These are phyloP conservation scores for Trametes versicolor DNA, from an alignment of 1,284 basidiomycete species.

Conservation along the genomic window DNA sequence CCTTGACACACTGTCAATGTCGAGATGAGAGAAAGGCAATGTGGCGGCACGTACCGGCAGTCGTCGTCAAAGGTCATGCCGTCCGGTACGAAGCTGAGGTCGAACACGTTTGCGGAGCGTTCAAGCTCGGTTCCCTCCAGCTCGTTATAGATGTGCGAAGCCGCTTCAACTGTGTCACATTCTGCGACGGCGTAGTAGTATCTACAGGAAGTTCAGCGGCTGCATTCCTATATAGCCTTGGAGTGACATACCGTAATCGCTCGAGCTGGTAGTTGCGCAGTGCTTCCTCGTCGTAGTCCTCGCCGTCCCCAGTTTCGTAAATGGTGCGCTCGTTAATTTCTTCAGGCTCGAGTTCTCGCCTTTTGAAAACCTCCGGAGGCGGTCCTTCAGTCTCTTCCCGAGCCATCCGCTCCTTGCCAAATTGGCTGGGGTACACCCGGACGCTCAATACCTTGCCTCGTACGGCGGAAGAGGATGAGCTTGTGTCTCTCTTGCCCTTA, in stretches of 20 bases:
- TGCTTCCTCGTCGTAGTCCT: slow-evolving; percentile 89
- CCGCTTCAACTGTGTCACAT: slow-evolving; percentile 84
- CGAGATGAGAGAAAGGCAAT: neutral
- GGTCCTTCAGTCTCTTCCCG: slow-evolving; percentile 93
- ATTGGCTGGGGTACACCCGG: slow-evolving; percentile 91
- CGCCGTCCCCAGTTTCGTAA: slow-evolving; percentile 72
- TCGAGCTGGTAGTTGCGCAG: slow-evolving; percentile 95
- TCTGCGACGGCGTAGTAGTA: slow-evolving; percentile 98
- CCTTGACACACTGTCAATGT: slow-evolving; percentile 51
- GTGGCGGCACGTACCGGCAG: slow-evolving; percentile 60
- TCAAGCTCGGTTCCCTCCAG: slow-evolving; percentile 97
- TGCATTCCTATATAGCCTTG: slow-evolving; percentile 14
- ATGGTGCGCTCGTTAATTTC: slow-evolving; percentile 74
- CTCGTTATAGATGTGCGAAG: slow-evolving; percentile 86
- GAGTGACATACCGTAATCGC: slow-evolving; percentile 76
- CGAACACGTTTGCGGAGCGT: slow-evolving; percentile 96
- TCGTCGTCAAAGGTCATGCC: slow-evolving; percentile 92
- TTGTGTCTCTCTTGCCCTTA: slow-evolving; percentile 37
- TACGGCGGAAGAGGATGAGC: slow-evolving; percentile 43
- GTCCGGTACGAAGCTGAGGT: slow-evolving; percentile 94
- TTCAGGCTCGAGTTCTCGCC: slow-evolving; percentile 50
- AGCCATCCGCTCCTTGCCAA: slow-evolving; percentile 91
- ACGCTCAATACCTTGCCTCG: slow-evolving; percentile 80
- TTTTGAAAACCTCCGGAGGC: slow-evolving; percentile 86
- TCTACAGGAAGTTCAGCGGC: slow-evolving; percentile 51